Evolutionary conservation across 2,329 filamentous ascomycete genomes (phyloP).

Genomic region (Sporothrix protearum): DNA sequence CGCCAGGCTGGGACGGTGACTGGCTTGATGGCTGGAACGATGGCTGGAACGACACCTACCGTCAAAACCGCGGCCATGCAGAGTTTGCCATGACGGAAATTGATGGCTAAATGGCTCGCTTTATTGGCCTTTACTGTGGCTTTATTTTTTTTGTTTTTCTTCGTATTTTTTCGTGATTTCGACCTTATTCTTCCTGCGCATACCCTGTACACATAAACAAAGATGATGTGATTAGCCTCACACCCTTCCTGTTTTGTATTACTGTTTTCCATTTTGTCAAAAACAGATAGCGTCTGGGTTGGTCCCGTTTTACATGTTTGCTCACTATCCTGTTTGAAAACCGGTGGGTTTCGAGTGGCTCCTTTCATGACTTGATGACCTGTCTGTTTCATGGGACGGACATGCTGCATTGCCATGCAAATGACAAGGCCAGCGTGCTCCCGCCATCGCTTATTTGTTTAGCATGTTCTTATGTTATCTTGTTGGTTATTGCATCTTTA

Average conservation of each 20-base stretch:
- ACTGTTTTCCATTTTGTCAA: not conserved
- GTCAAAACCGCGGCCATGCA: constrained; percentile 10
- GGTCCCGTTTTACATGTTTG: not conserved
- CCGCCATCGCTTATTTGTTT: not conserved
- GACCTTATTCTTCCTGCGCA: not conserved
- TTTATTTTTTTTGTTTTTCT: not conserved
- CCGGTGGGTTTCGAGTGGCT: not conserved
- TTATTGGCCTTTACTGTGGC: not conserved
- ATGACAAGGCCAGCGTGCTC: not conserved
- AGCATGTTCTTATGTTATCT: not conserved
- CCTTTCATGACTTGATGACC: not conserved
- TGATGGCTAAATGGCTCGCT: not conserved
- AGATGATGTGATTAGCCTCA: no score
- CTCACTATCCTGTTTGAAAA: not conserved
- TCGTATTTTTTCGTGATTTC: not conserved
- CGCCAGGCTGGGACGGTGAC: constrained; percentile 15
- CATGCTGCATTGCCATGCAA: not conserved
- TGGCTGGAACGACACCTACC: constrained; percentile 23
- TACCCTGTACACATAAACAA: constrained; percentile 4
- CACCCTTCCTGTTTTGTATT: not conserved
- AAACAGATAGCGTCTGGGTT: not conserved
- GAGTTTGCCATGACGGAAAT: constrained; percentile 19
- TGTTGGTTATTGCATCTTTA: not conserved
- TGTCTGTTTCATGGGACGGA: not conserved
- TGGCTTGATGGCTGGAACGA: constrained; percentile 23